phyloP scores from a whole-genome alignment of 139 green algal species.

The Pedinophyceae sp. region DNA sequence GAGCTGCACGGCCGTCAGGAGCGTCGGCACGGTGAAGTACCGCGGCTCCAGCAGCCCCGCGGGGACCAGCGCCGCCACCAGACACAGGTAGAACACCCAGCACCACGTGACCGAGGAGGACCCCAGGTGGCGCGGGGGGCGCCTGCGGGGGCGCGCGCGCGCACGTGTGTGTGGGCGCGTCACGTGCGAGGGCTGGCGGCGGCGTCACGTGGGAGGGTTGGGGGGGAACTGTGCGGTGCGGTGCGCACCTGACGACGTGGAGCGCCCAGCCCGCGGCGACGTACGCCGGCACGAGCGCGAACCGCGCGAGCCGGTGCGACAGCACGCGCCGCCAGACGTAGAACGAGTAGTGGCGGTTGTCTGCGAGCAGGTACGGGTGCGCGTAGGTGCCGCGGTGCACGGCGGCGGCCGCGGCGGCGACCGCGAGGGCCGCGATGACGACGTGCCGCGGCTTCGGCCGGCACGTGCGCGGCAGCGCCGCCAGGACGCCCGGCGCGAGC shows the following conservation, averaged over 20 bases:
- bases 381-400: constrained; percentile 30
- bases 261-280: constrained; percentile 17
- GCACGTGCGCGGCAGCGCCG: neutral
- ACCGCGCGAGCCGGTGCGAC: constrained; percentile 7
- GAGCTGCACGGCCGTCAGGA: too few relatives aligned
- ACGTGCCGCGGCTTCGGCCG: constrained; percentile 1
- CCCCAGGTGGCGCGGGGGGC: too few relatives aligned
- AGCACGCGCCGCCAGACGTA: constrained; percentile 70
- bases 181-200: too few relatives aligned
- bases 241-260: constrained; percentile 6
- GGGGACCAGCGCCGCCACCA: constrained; percentile 41
- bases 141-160: too few relatives aligned
- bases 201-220: too few relatives aligned
- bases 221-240: constrained; percentile 11
- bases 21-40: too few relatives aligned
- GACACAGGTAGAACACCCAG: constrained; percentile 15
- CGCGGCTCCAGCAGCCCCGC: constrained; percentile 73
- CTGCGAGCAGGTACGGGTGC: constrained; percentile 82
- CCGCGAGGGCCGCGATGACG: neutral
- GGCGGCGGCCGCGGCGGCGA: neutral
- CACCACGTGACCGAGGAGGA: too few relatives aligned
- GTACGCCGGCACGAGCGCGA: constrained; percentile 33
- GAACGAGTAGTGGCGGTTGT: constrained; percentile 91
- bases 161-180: too few relatives aligned
- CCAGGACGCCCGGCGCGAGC: constrained; percentile 25